Percentiles rank a stretch among this genome's conserved stretches.
Evolutionary conservation across 2,329 filamentous ascomycete genomes (phyloP).

Genomic region (Diaporthe citriasiana): DNA sequence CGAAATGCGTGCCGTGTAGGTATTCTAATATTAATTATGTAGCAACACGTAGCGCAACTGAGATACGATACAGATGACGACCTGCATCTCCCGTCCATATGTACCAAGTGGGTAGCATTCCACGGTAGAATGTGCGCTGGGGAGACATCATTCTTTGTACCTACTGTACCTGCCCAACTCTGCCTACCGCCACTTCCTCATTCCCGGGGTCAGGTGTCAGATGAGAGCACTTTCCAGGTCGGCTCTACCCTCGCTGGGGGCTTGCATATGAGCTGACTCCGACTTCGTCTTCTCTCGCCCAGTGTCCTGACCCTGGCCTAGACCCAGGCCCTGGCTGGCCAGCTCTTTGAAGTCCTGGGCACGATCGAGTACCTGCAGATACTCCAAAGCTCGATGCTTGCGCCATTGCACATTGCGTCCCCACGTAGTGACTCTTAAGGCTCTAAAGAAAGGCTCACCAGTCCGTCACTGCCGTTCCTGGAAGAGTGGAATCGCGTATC

Average conservation of each 20-base stretch:
- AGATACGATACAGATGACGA: conserved; percentile 24
- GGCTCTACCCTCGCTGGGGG: conserved; percentile 8
- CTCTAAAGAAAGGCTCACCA: neutral
- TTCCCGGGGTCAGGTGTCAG: conserved; percentile 26
- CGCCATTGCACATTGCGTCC: neutral
- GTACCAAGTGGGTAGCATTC: neutral
- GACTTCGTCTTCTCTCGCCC: neutral
- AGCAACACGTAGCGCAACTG: neutral
- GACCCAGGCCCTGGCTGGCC: neutral
- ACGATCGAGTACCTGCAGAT: conserved; percentile 42
- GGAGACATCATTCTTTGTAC: neutral
- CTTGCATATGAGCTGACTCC: conserved; percentile 35
- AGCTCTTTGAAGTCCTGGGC: conserved; percentile 32
- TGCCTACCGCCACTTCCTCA: neutral
- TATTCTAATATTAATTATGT: conserved; percentile 10
- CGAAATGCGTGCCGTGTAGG: conserved; percentile 12
- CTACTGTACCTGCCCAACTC: neutral
- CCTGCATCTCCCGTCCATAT: conserved; percentile 2
- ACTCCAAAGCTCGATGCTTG: conserved; percentile 31
- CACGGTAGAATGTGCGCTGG: neutral
- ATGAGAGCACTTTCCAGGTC: neutral
- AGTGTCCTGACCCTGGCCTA: neutral
- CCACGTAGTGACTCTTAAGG: neutral
- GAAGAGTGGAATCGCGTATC: neutral
- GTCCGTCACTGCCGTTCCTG: neutral